Conservation (phyloP, 73 alveolate genomes). For the Tetrahymena borealis region DNA sequence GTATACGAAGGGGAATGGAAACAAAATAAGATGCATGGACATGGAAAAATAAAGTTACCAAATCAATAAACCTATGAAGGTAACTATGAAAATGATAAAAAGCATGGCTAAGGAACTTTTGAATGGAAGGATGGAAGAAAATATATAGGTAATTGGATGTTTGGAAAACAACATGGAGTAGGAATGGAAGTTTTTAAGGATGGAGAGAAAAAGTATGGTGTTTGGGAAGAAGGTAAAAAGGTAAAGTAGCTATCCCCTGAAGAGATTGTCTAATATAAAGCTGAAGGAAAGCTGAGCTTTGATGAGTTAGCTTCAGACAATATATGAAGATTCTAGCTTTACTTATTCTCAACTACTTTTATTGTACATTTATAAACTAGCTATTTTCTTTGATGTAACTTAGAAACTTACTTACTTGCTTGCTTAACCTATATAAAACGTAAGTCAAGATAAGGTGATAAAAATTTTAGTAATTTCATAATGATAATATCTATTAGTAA, state of each 20-base stretch:
- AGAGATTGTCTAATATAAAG: neutral
- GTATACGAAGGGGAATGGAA: constrained; percentile 27
- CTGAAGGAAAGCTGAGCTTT: neutral
- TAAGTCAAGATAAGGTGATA: no score
- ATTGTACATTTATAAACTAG: no score
- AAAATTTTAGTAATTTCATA: no score
- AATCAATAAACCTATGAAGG: constrained; percentile 54
- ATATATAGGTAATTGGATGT: constrained; percentile 46
- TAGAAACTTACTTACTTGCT: no score
- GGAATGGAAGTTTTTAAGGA: constrained; percentile 29
- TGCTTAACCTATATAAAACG: no score
- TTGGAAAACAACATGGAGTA: constrained; percentile 48
- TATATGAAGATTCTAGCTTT: neutral
- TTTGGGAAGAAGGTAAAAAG: constrained; percentile 39
- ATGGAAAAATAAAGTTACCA: constrained; percentile 18
- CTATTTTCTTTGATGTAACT: no score
- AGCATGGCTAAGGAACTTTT: constrained; percentile 71
- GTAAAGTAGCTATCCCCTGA: neutral
- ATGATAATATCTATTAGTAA: no score
- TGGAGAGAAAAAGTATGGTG: constrained; percentile 48
- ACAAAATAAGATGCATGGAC: constrained; percentile 33
- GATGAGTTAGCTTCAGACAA: neutral
- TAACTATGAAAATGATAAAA: constrained; percentile 60
- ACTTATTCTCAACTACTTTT: no score
- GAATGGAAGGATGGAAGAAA: constrained; percentile 53